Conservation (phyloP, 371 early-diverging fungal species). For the Haplosporangium sp. region DNA sequence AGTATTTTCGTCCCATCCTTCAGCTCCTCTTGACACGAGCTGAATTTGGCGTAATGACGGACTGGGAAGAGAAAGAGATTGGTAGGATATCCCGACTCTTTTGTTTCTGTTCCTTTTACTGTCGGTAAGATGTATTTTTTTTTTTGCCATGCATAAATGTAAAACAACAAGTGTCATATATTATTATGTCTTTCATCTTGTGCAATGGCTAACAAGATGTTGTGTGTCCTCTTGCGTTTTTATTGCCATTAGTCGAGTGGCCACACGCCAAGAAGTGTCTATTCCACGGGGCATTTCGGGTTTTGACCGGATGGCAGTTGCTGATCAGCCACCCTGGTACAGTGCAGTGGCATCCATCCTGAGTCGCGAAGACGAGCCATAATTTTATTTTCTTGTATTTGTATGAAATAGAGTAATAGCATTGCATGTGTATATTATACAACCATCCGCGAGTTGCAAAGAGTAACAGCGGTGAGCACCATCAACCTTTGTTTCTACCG, state of each 20-base stretch:
- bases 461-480: no score
- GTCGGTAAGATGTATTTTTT: constrained; percentile 7
- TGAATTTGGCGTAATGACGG: constrained; percentile 32
- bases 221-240: neutral
- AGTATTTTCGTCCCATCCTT: constrained; percentile 20
- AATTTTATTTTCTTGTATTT: neutral
- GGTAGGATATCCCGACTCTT: constrained; percentile 21
- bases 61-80: constrained; percentile 27
- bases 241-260: neutral
- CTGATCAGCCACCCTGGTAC: constrained; percentile 31
- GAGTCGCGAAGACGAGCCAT: constrained; percentile 10
- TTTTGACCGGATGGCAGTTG: constrained; percentile 23
- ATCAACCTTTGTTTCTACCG: no score
- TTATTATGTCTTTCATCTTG: neutral
- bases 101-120: constrained; percentile 33
- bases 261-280: neutral
- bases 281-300: constrained; percentile 4
- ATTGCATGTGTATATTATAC: no score
- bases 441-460: no score
- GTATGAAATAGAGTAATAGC: no score
- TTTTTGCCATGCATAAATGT: neutral
- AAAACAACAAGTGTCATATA: neutral
- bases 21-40: constrained; percentile 34
- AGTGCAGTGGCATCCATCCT: constrained; percentile 21
- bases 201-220: no score